Evolutionary conservation across 2,329 filamentous ascomycete species (phyloP).

Genomic region (Peltaster fructicola): DNA sequence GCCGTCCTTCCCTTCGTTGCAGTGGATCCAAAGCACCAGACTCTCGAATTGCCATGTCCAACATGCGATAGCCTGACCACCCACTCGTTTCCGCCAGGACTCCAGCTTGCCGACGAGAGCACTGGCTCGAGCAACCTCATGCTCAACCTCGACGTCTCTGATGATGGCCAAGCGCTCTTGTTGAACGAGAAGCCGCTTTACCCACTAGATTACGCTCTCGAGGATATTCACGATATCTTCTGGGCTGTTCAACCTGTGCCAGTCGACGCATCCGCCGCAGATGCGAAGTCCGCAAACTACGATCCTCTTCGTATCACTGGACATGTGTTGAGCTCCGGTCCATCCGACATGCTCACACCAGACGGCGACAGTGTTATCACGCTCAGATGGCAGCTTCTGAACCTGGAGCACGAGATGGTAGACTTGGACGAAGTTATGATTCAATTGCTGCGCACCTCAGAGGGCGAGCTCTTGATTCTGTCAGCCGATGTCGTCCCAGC

Average conservation of each 20-base stretch:
- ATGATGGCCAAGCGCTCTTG: constrained; percentile 30
- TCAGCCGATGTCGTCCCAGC: too few relatives aligned
- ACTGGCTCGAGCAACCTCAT: constrained; percentile 17
- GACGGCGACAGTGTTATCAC: constrained; percentile 35
- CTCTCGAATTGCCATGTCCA: constrained; percentile 35
- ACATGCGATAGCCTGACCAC: constrained; percentile 27
- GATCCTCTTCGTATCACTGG: constrained; percentile 17
- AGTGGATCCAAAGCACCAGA: constrained; percentile 23
- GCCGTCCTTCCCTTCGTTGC: constrained; percentile 10
- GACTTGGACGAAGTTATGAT: constrained; percentile 42
- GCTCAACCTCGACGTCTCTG: constrained; percentile 36
- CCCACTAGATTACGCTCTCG: constrained; percentile 11
- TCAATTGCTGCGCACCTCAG: constrained; percentile 42
- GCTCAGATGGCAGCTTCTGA: constrained; percentile 41
- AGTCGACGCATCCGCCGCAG: constrained; percentile 5
- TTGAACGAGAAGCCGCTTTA: constrained; percentile 46
- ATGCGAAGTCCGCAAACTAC: constrained; percentile 19
- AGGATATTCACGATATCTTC: constrained; percentile 1
- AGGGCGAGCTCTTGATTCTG: constrained; percentile 38
- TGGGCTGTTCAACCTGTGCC: constrained; percentile 3
- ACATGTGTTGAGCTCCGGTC: constrained; percentile 20
- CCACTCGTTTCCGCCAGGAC: too few relatives aligned
- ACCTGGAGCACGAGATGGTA: constrained; percentile 33
- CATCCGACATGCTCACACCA: constrained; percentile 29
- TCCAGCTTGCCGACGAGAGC: too few relatives aligned